A percentile compares a stretch with the other conserved stretches of the same genome.
phyloP scores from a whole-genome alignment of 768 basidiomycete genomes.

The Scleroderma citrinum region DNA sequence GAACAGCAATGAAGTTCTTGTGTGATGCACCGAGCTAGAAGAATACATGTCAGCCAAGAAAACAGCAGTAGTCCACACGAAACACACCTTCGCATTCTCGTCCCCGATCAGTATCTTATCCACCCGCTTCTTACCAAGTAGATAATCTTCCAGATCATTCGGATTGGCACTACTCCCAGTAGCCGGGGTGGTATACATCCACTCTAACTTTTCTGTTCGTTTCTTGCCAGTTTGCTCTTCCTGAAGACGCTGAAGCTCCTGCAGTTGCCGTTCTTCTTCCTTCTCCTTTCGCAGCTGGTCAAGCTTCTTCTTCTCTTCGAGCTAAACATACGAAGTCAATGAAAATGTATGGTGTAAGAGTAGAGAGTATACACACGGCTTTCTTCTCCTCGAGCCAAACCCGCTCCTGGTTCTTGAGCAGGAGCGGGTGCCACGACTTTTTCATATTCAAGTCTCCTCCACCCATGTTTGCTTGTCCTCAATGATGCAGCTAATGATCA shows the following conservation, averaged over 20 bases:
- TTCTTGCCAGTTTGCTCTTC: slow-evolving; percentile 95
- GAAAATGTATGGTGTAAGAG: neutral
- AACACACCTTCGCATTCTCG: slow-evolving; percentile 79
- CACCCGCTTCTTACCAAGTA: slow-evolving; percentile 95
- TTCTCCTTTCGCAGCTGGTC: slow-evolving; percentile 96
- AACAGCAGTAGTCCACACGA: slow-evolving; percentile 1
- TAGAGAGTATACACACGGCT: slow-evolving; percentile 52
- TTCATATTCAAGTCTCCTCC: slow-evolving; percentile 99
- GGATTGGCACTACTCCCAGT: slow-evolving; percentile 80
- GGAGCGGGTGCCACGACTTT: slow-evolving; percentile 98
- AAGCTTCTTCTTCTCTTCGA: slow-evolving; percentile 98
- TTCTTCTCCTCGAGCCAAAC: slow-evolving; percentile 99
- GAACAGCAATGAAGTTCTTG: slow-evolving; percentile 90
- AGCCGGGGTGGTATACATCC: slow-evolving; percentile 99
- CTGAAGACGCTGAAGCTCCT: slow-evolving; percentile 92
- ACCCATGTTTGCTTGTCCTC: slow-evolving; percentile 73
- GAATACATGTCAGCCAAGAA: slow-evolving; percentile 6
- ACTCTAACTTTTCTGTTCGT: slow-evolving; percentile 89
- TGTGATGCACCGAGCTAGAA: slow-evolving; percentile 74
- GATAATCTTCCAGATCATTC: slow-evolving; percentile 93
- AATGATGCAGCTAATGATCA: slow-evolving; percentile 3
- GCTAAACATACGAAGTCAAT: slow-evolving; percentile 39
- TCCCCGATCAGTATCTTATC: slow-evolving; percentile 92
- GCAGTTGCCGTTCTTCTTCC: slow-evolving; percentile 94
- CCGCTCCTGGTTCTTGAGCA: slow-evolving; percentile 97